Conservation (phyloP, 345 rosid genomes). For the Sisymbrium irio region DNA sequence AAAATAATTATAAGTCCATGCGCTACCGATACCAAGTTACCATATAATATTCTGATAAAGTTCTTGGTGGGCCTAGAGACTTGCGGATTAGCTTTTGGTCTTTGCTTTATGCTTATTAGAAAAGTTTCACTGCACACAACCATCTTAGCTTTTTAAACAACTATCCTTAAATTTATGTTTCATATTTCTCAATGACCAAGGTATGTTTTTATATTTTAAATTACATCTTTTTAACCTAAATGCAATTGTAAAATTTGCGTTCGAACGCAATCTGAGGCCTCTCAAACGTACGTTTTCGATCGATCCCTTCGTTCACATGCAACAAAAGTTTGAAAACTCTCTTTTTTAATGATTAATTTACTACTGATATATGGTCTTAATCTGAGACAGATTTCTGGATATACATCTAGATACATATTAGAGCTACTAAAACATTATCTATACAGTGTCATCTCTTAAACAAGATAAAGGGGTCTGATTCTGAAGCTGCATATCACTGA, state of each 20-base stretch:
- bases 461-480: conserved; percentile 47
- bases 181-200: too few relatives aligned
- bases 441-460: conserved; percentile 45
- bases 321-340: not conserved
- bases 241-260: not conserved
- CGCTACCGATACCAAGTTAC: too few relatives aligned
- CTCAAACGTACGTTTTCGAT: not conserved
- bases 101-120: not conserved
- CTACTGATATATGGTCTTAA: not conserved
- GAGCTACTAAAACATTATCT: not conserved
- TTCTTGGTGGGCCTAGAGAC: not conserved
- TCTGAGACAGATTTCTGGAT: not conserved
- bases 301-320: not conserved
- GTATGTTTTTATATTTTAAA: not conserved
- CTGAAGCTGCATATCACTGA: conserved; percentile 55
- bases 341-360: not conserved
- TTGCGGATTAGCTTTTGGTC: not conserved
- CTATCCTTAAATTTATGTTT: too few relatives aligned
- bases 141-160: not conserved
- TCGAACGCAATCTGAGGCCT: not conserved
- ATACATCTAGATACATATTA: not conserved
- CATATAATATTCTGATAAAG: too few relatives aligned
- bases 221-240: not conserved
- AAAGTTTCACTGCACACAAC: not conserved
- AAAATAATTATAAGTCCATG: not conserved